Percentiles rank a stretch among this genome's conserved stretches.
phyloP scores from a whole-genome alignment of 192 early-diverging fungal species.

The Chytriomyces confervae region DNA sequence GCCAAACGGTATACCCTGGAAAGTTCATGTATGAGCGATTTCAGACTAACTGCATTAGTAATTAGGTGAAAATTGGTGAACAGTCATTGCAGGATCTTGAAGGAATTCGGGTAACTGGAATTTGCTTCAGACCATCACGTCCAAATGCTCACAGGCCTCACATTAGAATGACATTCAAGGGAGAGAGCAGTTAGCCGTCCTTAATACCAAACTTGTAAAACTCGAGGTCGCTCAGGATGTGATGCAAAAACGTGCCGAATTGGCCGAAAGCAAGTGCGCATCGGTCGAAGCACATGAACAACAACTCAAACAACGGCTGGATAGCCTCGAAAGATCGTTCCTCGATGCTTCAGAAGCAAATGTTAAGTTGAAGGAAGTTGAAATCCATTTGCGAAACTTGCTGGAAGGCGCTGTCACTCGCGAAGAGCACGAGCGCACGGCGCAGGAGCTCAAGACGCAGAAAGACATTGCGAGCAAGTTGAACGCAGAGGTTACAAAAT shows the following conservation, averaged over 20 bases:
- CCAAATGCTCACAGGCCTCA: neutral
- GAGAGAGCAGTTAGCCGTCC: conserved; percentile 16
- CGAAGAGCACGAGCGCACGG: conserved; percentile 37
- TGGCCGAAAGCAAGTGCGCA: conserved; percentile 50
- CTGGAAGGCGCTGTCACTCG: conserved; percentile 41
- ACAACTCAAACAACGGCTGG: conserved; percentile 37
- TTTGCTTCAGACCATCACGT: neutral
- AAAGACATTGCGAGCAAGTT: conserved; percentile 35
- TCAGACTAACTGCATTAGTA: neutral
- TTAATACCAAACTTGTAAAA: conserved; percentile 13
- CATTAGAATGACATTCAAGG: conserved; percentile 31
- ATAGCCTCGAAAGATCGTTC: conserved; percentile 45
- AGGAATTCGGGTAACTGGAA: neutral
- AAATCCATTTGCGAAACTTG: conserved; percentile 39
- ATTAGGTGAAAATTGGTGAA: neutral
- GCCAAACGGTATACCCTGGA: neutral
- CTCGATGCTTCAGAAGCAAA: conserved; percentile 48
- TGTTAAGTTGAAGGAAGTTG: conserved; percentile 39
- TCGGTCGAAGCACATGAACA: conserved; percentile 33
- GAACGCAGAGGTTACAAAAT: conserved; percentile 44
- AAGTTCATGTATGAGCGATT: neutral
- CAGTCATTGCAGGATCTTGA: conserved; percentile 6
- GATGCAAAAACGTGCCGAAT: conserved; percentile 43
- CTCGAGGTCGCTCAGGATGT: conserved; percentile 49
- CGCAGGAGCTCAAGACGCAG: conserved; percentile 34